Conservation (phyloP, 257 asterid species). For the Mentha longifolia region DNA sequence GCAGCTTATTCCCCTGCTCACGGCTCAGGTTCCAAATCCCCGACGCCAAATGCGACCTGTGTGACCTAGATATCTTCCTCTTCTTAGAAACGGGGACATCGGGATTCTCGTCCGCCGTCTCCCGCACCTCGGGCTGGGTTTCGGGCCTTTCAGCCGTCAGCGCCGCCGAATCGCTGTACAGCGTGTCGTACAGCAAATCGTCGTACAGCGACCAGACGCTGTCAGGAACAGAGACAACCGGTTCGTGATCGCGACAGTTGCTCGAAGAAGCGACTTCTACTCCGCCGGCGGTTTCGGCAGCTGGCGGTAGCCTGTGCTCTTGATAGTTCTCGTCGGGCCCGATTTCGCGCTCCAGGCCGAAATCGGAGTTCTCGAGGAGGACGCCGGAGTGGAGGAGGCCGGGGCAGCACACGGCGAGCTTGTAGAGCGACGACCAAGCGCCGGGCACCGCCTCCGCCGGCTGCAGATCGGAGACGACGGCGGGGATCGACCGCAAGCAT, state of each 20-base stretch:
- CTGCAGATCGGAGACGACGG: conserved; percentile 79
- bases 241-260: conserved; percentile 26
- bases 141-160: conserved; percentile 38
- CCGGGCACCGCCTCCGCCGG: conserved; percentile 45
- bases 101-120: conserved; percentile 27
- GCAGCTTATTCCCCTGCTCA: conserved; percentile 83
- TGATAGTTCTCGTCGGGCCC: conserved; percentile 68
- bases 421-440: conserved; percentile 82
- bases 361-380: conserved; percentile 83
- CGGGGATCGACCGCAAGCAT: conserved; percentile 69
- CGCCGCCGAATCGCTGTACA: conserved; percentile 61
- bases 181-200: conserved; percentile 73
- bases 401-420: conserved; percentile 89
- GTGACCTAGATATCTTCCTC: conserved; percentile 52
- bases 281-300: conserved; percentile 29
- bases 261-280: conserved; percentile 43
- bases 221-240: conserved; percentile 40
- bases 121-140: conserved; percentile 33
- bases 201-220: conserved; percentile 86
- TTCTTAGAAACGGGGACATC: conserved; percentile 39
- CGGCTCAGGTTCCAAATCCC: conserved; percentile 82
- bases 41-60: conserved; percentile 68
- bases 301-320: conserved; percentile 16
- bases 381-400: conserved; percentile 88
- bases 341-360: conserved; percentile 88